Base-by-base conservation (phyloP, 495 filamentous ascomycete species). In the Talaromyces nanjingensis region DNA sequence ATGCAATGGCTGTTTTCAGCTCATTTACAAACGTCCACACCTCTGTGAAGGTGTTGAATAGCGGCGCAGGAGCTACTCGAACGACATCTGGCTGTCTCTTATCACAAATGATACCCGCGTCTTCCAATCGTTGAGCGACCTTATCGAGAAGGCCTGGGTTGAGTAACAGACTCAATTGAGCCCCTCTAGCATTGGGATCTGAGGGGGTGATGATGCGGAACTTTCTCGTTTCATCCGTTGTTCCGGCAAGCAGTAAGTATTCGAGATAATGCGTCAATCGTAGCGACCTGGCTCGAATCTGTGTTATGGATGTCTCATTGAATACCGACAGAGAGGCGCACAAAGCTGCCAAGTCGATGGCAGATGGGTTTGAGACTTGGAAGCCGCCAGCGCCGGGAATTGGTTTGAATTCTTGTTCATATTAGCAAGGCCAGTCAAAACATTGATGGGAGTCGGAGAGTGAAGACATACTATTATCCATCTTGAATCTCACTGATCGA, bases 81-180 rank as follows among this genome's bases (percentile, higher is more conserved):
- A 98, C 84, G 42, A 98, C 94, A 75, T 93, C 87, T n/a, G 94
- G 94, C 71, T 86, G 85, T 62, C 94, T 79, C 82, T 98, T 92
- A 71, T 98, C 94, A 53, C 93, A 88, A 42, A 98, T 83, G 18
- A 96, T 86, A 5, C 87, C 86, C 1, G 79, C 75, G 45, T 84
- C 77, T 69, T 94, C 86, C 57, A 98, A 72, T 49, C 76, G 79
- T 52, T 84, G 72, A 75, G 92, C 86, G 2, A 96, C 88, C 1
- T 72, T 67, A 60, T 91, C 87, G 66, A 97, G 77, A 60, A 96
- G 69, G 0, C 87, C 88, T 11, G 83, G 79, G 57, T 80, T 73
- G 39, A 97, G 85, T 62, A 85, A 69, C 18, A 97, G 66, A 70
- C 91, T 94, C 49, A 98, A 73, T 74, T 98, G 94, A n/a, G 93